These are phyloP conservation scores for Coniochaeta sp. DNA, from an alignment of 2,329 filamentous ascomycete genomes.

Conservation along the genomic window DNA sequence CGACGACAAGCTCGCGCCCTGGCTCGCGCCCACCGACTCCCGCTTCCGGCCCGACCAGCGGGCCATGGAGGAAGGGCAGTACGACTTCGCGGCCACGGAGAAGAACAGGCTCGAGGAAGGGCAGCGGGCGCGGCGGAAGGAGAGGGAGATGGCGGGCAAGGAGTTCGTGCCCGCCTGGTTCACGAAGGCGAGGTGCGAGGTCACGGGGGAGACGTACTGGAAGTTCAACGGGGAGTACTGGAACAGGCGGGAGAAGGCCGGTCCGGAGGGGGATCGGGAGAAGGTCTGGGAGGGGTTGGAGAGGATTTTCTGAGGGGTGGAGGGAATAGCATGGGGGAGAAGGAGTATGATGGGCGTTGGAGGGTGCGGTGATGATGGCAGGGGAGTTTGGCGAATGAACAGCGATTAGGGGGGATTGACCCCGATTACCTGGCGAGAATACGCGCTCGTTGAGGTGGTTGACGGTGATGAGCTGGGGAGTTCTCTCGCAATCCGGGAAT, in stretches of 20 bases:
- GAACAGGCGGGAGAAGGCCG: conserved; percentile 62
- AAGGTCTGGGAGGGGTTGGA: conserved; percentile 68
- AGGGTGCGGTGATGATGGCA: not conserved
- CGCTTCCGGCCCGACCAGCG: conserved; percentile 89
- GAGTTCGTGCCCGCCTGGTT: conserved; percentile 88
- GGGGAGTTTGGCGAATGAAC: too few species aligned
- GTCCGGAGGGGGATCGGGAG: conserved; percentile 43
- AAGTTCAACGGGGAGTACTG: conserved; percentile 85
- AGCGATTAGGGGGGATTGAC: too few species aligned
- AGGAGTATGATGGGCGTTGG: too few species aligned
- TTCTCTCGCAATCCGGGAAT: too few species aligned
- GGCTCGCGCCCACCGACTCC: conserved; percentile 87
- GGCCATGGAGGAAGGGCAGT: conserved; percentile 98
- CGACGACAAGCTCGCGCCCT: conserved; percentile 68
- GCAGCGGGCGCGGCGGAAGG: conserved; percentile 69
- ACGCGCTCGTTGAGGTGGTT: too few species aligned
- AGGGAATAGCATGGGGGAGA: too few species aligned
- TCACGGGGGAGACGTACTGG: conserved; percentile 89
- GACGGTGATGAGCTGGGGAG: not conserved
- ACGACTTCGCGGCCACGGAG: conserved; percentile 85
- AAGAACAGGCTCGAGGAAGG: conserved; percentile 93
- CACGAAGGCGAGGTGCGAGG: conserved; percentile 58
- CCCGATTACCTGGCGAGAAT: too few species aligned
- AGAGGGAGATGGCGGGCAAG: conserved; percentile 70
- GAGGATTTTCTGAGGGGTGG: conserved; percentile 63